Base-by-base conservation (phyloP, 2,329 filamentous ascomycete genomes). In the Claviceps fusiformis region DNA sequence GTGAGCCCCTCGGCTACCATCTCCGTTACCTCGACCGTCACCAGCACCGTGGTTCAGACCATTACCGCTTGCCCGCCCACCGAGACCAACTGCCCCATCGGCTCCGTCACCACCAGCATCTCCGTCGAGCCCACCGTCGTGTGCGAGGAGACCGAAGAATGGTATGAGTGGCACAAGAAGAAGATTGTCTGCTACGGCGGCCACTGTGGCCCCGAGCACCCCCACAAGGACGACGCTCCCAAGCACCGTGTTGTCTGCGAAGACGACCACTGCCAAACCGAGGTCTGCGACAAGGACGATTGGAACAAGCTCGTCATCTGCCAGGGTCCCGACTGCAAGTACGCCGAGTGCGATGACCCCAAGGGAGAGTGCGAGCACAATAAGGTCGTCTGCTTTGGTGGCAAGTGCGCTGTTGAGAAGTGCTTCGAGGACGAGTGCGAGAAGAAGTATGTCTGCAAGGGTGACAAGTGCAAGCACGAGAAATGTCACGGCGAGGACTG, bases 141-240 rank as follows among this genome's bases (percentile, higher is more conserved):
- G 24, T 27, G 50, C 37, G 24, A 55, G 17, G 10, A 48, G 33
- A 49, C 50, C 31, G 52, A 41, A 33, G 55, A 46, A 19, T 55
- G 54, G 47, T 17, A 39, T 46, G 59, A 62, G 54, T 63, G 60
- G 59, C 58, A 63, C 59, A 60, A 62, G 59, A 66, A 67, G 62
- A 65, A 64, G 60, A 62, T 71, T 19, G 63, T 68, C 62, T 70
- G 68, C 62, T 64, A 63, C 56, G 68, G 68, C 31, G 66, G 64
- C 27, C 50, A 61, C 60, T 72, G 70, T 61, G 54, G 58, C 39
- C 62, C 59, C 37, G 65, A 66, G 56, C 57, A 61, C 58, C 61
- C 63, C 50, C 64, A 60, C 63, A 43, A 64, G 37, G 55, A 65
- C 33, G 63, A 61, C 60, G 58, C 29, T 3, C 11, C 64, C 56